Conservation (phyloP, 768 basidiomycete genomes). For the Lentinula sp. region DNA sequence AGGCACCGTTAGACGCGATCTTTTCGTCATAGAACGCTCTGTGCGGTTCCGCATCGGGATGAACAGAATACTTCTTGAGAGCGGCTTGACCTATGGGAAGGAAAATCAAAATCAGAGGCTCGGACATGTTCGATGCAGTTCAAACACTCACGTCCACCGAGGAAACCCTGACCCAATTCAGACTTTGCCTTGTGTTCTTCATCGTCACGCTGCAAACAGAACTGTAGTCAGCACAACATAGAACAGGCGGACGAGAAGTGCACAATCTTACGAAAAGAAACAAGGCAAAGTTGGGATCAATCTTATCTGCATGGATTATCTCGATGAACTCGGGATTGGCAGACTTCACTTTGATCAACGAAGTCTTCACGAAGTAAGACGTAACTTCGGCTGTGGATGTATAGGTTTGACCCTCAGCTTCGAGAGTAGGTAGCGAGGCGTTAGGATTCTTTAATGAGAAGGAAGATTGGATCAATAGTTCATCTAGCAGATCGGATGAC, state of each 20-base stretch:
- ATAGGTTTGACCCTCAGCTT: constrained; percentile 26
- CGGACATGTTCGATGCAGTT: not conserved
- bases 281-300: constrained; percentile 50
- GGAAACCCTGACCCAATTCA: constrained; percentile 25
- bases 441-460: constrained; percentile 32
- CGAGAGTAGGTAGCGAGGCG: constrained; percentile 38
- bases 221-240: not conserved
- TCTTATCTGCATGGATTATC: constrained; percentile 35
- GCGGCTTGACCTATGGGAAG: constrained; percentile 33
- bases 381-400: constrained; percentile 35
- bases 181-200: not conserved
- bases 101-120: not conserved
- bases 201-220: not conserved
- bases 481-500: not conserved
- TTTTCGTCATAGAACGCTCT: constrained; percentile 40
- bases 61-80: constrained; percentile 28
- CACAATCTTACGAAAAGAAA: constrained; percentile 27
- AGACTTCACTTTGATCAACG: constrained; percentile 27
- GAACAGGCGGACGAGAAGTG: not conserved
- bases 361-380: constrained; percentile 31
- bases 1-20: constrained; percentile 28
- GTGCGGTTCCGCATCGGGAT: constrained; percentile 27
- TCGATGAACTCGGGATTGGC: constrained; percentile 23
- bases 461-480: not conserved
- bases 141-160: constrained; percentile 31